phyloP scores from a whole-genome alignment of 148 eudicot species.

The Rhododendron griersonianum region DNA sequence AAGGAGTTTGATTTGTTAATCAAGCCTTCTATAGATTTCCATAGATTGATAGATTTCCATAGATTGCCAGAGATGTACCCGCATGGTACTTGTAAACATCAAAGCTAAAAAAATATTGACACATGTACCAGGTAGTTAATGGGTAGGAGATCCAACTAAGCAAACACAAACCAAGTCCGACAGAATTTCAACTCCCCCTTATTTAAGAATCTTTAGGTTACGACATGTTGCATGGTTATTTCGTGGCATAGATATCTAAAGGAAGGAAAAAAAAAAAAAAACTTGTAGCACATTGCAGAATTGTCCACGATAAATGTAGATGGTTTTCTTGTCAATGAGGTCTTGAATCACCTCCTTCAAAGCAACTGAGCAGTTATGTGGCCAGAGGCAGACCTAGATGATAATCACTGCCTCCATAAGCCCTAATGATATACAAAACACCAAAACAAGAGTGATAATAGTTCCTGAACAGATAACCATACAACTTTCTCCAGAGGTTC shows the following conservation, averaged over 20 bases:
- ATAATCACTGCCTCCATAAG: not conserved
- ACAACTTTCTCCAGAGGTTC: not conserved
- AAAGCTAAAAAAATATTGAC: not conserved
- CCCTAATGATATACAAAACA: not conserved
- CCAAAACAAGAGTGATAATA: not conserved
- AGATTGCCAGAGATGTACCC: not conserved
- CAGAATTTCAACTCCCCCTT: no score
- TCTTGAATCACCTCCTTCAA: not conserved
- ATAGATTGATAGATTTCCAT: not conserved
- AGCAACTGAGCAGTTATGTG: not conserved
- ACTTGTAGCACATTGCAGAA: not conserved
- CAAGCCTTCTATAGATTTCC: not conserved
- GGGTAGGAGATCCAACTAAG: not conserved
- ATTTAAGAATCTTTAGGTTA: not conserved
- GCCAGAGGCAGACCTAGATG: not conserved
- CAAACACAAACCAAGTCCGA: not conserved
- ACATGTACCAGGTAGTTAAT: not conserved
- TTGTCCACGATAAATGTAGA: not conserved
- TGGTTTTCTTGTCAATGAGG: not conserved
- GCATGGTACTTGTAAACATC: not conserved
- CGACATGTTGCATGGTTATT: not conserved
- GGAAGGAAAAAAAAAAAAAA: no score
- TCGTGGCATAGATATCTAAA: not conserved
- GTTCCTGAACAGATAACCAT: not conserved
- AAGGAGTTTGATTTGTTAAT: not conserved